phyloP scores from a whole-genome alignment of 2,329 filamentous ascomycete species.

The Emmonsiellopsis sp. region DNA sequence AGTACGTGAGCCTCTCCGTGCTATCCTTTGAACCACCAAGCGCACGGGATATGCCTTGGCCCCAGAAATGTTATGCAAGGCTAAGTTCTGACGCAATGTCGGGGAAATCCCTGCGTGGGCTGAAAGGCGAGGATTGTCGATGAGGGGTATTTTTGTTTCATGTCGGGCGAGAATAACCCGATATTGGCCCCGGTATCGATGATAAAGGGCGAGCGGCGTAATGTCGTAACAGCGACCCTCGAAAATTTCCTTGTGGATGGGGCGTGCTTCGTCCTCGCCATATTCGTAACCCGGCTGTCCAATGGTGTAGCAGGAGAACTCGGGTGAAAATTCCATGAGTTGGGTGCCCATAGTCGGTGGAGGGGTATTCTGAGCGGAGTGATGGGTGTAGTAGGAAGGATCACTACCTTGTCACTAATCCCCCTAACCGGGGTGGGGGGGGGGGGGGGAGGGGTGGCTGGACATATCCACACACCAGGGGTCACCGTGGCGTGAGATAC shows the following conservation, averaged over 20 bases:
- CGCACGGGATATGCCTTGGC: neutral
- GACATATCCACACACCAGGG: too few species aligned
- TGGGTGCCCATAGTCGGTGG: neutral
- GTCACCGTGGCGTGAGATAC: too few species aligned
- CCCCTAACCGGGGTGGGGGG: too few species aligned
- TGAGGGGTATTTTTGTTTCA: conserved; percentile 14
- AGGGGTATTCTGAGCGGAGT: too few species aligned
- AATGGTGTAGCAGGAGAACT: neutral
- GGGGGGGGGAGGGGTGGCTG: too few species aligned
- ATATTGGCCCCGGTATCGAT: conserved; percentile 20
- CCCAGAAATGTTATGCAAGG: conserved; percentile 7
- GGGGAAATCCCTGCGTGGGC: conserved; percentile 13
- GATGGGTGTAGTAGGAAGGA: too few species aligned
- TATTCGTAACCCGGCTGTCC: too few species aligned
- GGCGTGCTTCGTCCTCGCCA: neutral
- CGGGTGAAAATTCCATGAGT: neutral
- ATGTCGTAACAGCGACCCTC: neutral
- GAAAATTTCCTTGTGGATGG: neutral
- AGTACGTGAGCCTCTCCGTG: neutral
- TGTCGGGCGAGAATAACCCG: conserved; percentile 17
- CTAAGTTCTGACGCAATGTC: conserved; percentile 13
- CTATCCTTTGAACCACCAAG: neutral
- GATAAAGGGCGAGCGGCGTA: neutral
- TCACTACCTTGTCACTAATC: too few species aligned
- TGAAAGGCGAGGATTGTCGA: conserved; percentile 18